A percentile compares a stretch with the other conserved stretches of the same genome.
These are phyloP conservation scores for Acanthamoeba polyphaga DNA, from an alignment of 208 protist species.

Conservation along the genomic window DNA sequence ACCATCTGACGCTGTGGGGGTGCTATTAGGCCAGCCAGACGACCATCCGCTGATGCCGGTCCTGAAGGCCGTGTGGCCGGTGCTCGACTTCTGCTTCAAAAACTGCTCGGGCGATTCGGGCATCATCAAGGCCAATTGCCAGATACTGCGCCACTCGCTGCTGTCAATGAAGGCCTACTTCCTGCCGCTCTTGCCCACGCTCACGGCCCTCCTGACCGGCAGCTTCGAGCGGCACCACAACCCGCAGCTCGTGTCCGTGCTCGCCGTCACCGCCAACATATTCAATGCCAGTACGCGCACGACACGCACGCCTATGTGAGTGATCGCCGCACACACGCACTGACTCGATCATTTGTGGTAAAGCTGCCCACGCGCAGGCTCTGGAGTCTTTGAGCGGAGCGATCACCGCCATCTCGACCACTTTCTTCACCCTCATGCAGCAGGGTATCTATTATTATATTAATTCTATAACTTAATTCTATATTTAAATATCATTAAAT, in stretches of 20 bases:
- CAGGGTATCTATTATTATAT: neutral
- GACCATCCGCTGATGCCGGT: conserved; percentile 27
- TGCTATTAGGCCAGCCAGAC: neutral
- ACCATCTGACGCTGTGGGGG: neutral
- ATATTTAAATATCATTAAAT: no score
- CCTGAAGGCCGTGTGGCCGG: conserved; percentile 18
- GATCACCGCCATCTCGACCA: neutral
- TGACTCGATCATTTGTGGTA: neutral
- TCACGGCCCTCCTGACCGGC: neutral
- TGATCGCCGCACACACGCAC: neutral
- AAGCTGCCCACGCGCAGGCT: neutral
- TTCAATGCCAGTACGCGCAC: neutral
- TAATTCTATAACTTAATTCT: no score
- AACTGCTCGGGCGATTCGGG: neutral
- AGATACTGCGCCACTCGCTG: neutral
- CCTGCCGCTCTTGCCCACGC: neutral
- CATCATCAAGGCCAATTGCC: neutral
- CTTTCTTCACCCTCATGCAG: neutral
- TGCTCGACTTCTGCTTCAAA: conserved; percentile 23
- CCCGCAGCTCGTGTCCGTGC: conserved; percentile 1
- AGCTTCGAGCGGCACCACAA: conserved; percentile 26
- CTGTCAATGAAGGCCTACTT: conserved; percentile 9
- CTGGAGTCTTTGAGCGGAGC: neutral
- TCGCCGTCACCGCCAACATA: neutral
- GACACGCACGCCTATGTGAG: neutral